Evolutionary conservation across 2,329 filamentous ascomycete species (phyloP), one percentile per base, ranked within the genome.

Genomic region (Cercospora sp.): DNA sequence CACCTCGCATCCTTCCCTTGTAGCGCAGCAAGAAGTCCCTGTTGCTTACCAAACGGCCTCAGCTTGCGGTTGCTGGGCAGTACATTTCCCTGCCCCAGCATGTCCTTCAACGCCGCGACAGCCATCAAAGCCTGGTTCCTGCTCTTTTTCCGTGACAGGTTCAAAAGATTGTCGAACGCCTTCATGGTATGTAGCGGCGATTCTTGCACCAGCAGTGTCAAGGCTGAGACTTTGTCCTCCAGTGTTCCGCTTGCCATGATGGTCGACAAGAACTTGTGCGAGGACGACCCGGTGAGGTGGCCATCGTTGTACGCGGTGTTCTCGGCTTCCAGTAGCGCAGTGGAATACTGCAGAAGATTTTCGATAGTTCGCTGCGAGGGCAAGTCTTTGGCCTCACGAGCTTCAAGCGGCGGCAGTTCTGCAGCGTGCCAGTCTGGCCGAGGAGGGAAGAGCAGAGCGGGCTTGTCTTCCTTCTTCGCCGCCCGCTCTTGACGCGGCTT

Each of bases 221-320:
- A 84, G 3, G 95, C 96, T 2, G 95, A 99, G 53, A 98, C 91
- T 80, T 97, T 98, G 80, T 99, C 95, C 66, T 93, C 96, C 74
- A 98, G 87, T 9, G 96, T 99, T 84, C 95, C 95, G 1, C 94
- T 96, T 9, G 93, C 85, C 92, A 98, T 97, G 79, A 99, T 97
- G 18, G 93, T 97, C 1, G 94, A 92, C 85, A 98, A 90, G 84
- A 99, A 99, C 79, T 94, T 97, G 80, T 96, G 91, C 49, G 94
- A 94, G 2, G 94, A 95, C 28, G 92, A 93, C 61, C 92, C 88
- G 6, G 91, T 88, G 66, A 91, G 83, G 73, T 92, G 85, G 49
- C 86, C 90, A 28, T 88, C 87, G 65, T 86, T 85, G 81, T 97
- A 99, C 58, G 87, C 84, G 49, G 87, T 85, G 69, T 91, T 91